A percentile compares a stretch with the other conserved stretches of the same genome.
Conservation (phyloP, 352 stramenopile species). For the Pythium brassicae region DNA sequence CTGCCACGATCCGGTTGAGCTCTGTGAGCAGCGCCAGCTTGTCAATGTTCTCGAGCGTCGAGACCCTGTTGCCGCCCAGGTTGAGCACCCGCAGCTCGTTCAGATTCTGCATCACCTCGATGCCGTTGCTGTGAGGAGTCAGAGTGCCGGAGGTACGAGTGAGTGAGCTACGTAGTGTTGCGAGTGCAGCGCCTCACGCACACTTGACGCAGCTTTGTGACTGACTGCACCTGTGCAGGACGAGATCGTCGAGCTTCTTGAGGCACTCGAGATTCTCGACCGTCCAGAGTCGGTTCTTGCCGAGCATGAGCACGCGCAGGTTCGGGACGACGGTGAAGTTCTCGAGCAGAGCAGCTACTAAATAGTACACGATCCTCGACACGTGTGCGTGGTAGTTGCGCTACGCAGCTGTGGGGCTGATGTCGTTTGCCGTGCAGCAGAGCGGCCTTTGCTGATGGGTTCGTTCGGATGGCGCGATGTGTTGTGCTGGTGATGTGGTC, state of each 20-base stretch:
- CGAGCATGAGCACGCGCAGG: constrained; percentile 90
- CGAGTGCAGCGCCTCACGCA: neutral
- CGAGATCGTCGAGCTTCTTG: constrained; percentile 89
- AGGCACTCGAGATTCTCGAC: constrained; percentile 86
- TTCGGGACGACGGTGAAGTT: constrained; percentile 79
- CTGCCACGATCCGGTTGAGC: too few relatives aligned
- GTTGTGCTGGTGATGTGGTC: too few relatives aligned
- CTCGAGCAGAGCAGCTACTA: too few relatives aligned
- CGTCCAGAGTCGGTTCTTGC: constrained; percentile 75
- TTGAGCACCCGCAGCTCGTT: constrained; percentile 89
- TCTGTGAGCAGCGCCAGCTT: constrained; percentile 34
- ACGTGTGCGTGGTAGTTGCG: too few relatives aligned
- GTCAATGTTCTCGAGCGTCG: constrained; percentile 64
- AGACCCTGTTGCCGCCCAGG: constrained; percentile 83
- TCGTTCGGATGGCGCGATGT: too few relatives aligned
- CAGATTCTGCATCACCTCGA: constrained; percentile 83
- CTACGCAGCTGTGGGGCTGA: too few relatives aligned
- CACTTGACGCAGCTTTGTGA: neutral
- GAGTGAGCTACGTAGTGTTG: too few relatives aligned
- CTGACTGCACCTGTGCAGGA: constrained; percentile 81
- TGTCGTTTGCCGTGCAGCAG: too few relatives aligned
- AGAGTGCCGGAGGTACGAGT: neutral
- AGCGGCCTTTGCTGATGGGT: too few relatives aligned
- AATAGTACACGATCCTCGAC: too few relatives aligned
- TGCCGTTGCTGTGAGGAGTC: constrained; percentile 71